Percentiles rank a stretch among this genome's conserved stretches.
These are phyloP conservation scores for Wickerhamomyces sydowiorum DNA, from an alignment of 805 yeast genomes.

Conservation along the genomic window DNA sequence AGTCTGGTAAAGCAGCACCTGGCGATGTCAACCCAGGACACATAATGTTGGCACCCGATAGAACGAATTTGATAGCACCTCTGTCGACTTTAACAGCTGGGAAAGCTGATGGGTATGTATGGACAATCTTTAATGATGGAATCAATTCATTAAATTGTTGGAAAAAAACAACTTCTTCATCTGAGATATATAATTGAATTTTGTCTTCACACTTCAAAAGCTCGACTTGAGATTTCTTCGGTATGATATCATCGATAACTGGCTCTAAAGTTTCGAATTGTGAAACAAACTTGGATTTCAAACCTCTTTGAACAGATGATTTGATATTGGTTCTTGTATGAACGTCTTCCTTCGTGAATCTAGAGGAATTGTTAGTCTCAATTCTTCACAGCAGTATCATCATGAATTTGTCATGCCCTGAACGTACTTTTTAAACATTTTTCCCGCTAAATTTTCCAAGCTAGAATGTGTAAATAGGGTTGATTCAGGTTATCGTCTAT, in stretches of 20 bases:
- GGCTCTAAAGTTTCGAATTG: constrained; percentile 75
- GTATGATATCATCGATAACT: constrained; percentile 74
- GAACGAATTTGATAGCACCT: constrained; percentile 92
- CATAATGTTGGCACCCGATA: constrained; percentile 97
- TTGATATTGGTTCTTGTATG: constrained; percentile 89
- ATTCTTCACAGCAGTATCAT: neutral
- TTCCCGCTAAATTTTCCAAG: too few relatives aligned
- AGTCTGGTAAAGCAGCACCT: constrained; percentile 80
- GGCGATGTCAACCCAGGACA: constrained; percentile 89
- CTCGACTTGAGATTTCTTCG: constrained; percentile 80
- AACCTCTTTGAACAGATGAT: constrained; percentile 89
- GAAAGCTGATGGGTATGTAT: constrained; percentile 76
- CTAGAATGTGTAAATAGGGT: neutral
- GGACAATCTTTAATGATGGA: constrained; percentile 72
- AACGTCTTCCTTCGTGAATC: constrained; percentile 79
- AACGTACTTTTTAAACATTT: constrained; percentile 43
- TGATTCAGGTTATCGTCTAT: neutral
- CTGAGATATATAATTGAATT: constrained; percentile 69
- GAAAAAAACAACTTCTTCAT: constrained; percentile 67
- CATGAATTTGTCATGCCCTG: neutral
- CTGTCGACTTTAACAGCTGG: constrained; percentile 88
- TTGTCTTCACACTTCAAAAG: constrained; percentile 87
- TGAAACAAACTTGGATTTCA: constrained; percentile 64
- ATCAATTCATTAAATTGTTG: constrained; percentile 78
- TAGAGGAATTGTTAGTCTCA: constrained; percentile 9